phyloP scores from a whole-genome alignment of 2,329 filamentous ascomycete species.

The Achaetomium macrosporum region DNA sequence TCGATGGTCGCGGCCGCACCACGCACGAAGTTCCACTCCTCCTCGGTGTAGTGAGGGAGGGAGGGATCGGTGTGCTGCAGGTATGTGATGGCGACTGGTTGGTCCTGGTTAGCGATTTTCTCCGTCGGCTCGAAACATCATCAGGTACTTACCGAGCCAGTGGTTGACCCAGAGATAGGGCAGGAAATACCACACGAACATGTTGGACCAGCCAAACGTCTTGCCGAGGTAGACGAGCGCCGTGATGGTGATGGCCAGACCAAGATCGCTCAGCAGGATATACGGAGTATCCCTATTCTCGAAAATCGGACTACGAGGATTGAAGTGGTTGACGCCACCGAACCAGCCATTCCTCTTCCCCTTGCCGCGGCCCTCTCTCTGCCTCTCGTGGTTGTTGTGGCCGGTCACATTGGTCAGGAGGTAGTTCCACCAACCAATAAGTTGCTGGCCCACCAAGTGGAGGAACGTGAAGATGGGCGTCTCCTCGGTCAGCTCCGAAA shows the following conservation, averaged over 20 bases:
- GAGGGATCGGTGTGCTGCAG: slow-evolving; percentile 94
- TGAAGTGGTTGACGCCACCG: slow-evolving; percentile 90
- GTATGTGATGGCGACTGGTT: slow-evolving; percentile 88
- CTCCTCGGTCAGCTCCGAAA: slow-evolving; percentile 88
- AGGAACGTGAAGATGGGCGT: slow-evolving; percentile 76
- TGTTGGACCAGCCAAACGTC: slow-evolving; percentile 77
- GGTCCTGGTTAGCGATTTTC: slow-evolving; percentile 3
- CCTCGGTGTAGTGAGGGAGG: slow-evolving; percentile 83
- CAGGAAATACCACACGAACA: slow-evolving; percentile 89
- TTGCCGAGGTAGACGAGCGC: slow-evolving; percentile 64
- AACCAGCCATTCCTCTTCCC: slow-evolving; percentile 82
- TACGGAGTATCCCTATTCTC: slow-evolving; percentile 86
- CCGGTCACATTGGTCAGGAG: slow-evolving; percentile 88
- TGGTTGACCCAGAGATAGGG: slow-evolving; percentile 98
- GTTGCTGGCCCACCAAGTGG: slow-evolving; percentile 75
- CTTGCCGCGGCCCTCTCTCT: slow-evolving; percentile 86
- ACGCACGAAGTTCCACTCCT: slow-evolving; percentile 87
- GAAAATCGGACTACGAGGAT: slow-evolving; percentile 80
- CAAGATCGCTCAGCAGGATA: slow-evolving; percentile 81
- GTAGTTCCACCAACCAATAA: slow-evolving; percentile 91
- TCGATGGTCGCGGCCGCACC: slow-evolving; percentile 94
- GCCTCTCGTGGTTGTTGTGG: slow-evolving; percentile 88
- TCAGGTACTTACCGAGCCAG: slow-evolving; percentile 69
- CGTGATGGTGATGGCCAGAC: slow-evolving; percentile 58
- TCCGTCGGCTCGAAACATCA: not conserved